Percentiles rank a stretch among this genome's conserved stretches.
These are phyloP conservation scores for Amauroascus verrucosus DNA, from an alignment of 2,329 filamentous ascomycete genomes.

Conservation along the genomic window DNA sequence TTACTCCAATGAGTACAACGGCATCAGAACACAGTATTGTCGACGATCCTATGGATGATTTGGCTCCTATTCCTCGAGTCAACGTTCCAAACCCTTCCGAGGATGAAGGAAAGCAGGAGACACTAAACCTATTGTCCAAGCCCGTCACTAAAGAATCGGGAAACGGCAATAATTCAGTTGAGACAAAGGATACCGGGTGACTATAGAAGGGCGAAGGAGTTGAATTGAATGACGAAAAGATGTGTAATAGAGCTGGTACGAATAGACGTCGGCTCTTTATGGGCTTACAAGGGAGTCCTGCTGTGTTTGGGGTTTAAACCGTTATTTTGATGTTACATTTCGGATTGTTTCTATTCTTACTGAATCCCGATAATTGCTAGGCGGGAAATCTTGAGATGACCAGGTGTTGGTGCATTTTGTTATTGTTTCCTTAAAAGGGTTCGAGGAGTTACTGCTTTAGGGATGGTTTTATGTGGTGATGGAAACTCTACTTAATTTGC, in stretches of 20 bases:
- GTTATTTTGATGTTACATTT: not conserved
- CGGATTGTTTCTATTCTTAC: not conserved
- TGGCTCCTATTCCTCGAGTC: not conserved
- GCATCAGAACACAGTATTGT: not conserved
- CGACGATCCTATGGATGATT: not conserved
- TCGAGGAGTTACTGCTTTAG: too few relatives aligned
- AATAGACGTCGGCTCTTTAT: not conserved
- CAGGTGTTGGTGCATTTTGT: not conserved
- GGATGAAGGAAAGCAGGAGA: not conserved
- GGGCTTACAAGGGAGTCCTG: not conserved
- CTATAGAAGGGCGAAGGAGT: not conserved
- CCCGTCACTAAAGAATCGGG: not conserved
- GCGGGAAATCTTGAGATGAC: not conserved
- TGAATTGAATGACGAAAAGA: not conserved
- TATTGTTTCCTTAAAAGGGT: not conserved
- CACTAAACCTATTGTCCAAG: not conserved
- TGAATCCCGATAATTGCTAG: not conserved
- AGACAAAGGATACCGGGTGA: not conserved
- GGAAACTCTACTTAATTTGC: too few relatives aligned
- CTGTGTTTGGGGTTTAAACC: not conserved
- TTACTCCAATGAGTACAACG: constrained; percentile 4
- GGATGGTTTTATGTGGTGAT: too few relatives aligned
- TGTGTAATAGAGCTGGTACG: not conserved
- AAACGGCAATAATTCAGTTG: not conserved
- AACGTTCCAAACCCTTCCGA: not conserved